Base-by-base conservation (phyloP, 2,329 filamentous ascomycete genomes). In the Epichloe typhina region DNA sequence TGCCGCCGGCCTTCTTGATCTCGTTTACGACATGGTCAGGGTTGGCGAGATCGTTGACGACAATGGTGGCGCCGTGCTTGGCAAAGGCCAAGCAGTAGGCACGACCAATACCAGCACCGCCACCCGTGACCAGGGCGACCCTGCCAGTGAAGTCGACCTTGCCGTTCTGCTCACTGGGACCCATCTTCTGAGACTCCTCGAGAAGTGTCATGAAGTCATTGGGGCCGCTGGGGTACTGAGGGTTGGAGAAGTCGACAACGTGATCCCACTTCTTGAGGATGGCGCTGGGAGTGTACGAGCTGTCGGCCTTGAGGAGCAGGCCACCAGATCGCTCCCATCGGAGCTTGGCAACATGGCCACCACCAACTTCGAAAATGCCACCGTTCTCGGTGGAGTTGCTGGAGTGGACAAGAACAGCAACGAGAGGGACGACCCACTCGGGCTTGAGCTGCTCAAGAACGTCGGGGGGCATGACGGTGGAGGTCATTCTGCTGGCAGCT, bases 41-140 rank as follows among this genome's bases (percentile, higher is more conserved):
- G 73, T 97, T 84, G 47, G 84, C 80, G n/a, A 98, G 76, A 65
- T 98, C 93, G 70, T 98, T 98, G 60, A 98, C 88, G 36, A 97
- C 91, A 26, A 98, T 74, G 50, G 84, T 82, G 44, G 88, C 88
- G 53, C 88, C 88, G 53, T 83, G 76, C 70, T 88, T 90, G 58
- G 86, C 86, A 62, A 95, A 94, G 43, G 88, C 85, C 61, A 97
- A 75, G 61, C 82, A 83, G 71, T 98, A 98, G 49, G 86, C 83
- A 50, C 93, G 88, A 55, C 93, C 93, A 55, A 98, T 90, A 67
- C 88, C 90, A 62, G 84, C 86, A 66, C 90, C 90, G 60, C 84
- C 88, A 59, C 90, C 90, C 50, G 90, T 96, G 58, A 96, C 77
- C 54, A 96, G 74, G 50, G 83, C 90, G 48, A 95, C 90, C 63